These are phyloP conservation scores for Melaleuca alternifolia DNA, from an alignment of 345 rosid species.

Conservation along the genomic window DNA sequence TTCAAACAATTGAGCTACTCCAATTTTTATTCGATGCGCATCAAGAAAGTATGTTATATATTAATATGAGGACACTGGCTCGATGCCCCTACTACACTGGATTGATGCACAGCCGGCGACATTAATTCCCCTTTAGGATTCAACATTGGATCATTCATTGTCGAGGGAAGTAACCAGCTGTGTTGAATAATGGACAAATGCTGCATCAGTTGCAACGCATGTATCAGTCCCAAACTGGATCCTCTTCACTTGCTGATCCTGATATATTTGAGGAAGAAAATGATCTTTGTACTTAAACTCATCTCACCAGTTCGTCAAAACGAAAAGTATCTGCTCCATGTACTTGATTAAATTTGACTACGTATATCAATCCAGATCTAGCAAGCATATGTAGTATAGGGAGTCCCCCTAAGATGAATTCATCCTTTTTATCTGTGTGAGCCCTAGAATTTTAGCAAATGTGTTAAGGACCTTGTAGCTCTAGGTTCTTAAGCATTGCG, in stretches of 20 bases:
- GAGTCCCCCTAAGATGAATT: not conserved
- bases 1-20: not conserved
- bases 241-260: not conserved
- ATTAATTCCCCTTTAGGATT: not conserved
- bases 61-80: not conserved
- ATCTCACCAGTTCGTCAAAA: not conserved
- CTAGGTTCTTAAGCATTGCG: not conserved
- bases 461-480: not conserved
- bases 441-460: not conserved
- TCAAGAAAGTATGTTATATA: not conserved
- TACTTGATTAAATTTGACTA: not conserved
- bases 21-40: not conserved
- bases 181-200: not conserved
- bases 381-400: not conserved
- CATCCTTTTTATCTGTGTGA: not conserved
- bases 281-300: not conserved
- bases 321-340: not conserved
- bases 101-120: not conserved
- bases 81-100: not conserved
- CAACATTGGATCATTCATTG: not conserved
- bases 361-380: not conserved
- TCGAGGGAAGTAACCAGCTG: not conserved
- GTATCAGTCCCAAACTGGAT: not conserved
- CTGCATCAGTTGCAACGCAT: not conserved
- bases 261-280: not conserved